Base-by-base conservation (phyloP, 306 rosid species). In the Sophora flavescens region DNA sequence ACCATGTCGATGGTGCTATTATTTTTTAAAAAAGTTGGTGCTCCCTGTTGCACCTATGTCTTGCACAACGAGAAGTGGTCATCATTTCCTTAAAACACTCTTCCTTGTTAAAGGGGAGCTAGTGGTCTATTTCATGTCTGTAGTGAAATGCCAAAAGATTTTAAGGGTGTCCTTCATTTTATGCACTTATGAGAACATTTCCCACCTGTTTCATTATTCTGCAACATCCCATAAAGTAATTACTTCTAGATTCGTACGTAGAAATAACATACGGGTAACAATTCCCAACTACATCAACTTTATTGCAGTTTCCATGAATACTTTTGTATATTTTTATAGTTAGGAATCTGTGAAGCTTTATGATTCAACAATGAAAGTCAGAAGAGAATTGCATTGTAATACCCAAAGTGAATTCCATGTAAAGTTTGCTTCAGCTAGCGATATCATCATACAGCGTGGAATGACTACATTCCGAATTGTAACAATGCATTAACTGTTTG, bases 81-180 rank as follows among this genome's bases (percentile, higher is more conserved):
- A 44, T 44, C 68, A 58, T 58, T 58, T 72, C 12, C 30, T 48
- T 58, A 26, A 71, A 57, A 56, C 42, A 3, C 15, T 56, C 52
- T 57, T 41, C 66, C 53, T 36, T 38, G 5, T 7, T 38, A 54
- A 18, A 36, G 35, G 16, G 38, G 22, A 16, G 32, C 32, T 30
- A 6, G 28, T 14, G 59, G 26, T 68, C 42, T 68, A 6, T 60
- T 2, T 33, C 5, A 13, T 16, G 12, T 32, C 22, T 33, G 0
- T 7, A 6, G 18, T 60, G 4, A 33, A 30, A 6, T 13, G 17
- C 15, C 42, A 50, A 32, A 68, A 68, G 26, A 8, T 32, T 60
- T 33, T 26, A n/a, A 17, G 17, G 18, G 70, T 7, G 16, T 63
- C 52, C 71, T 33, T 18, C 47, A 36, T 17, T 35, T 17, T 32